Conservation (phyloP, 129 eudicot species). For the Pulicaria dysenterica region DNA sequence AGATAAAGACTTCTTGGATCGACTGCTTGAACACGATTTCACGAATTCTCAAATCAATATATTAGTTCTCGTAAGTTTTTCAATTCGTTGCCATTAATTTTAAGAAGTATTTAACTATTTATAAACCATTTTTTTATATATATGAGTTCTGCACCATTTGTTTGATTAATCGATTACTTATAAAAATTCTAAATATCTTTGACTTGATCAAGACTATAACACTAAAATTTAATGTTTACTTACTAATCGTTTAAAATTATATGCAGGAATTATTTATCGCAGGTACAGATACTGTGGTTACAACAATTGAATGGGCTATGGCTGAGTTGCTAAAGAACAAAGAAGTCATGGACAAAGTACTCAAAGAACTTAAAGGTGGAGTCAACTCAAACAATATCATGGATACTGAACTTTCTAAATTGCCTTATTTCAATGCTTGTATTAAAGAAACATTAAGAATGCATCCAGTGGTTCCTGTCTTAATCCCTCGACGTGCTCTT, state of each 20-base stretch:
- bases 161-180: no score
- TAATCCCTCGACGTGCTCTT: slow-evolving; percentile 36
- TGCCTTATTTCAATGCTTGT: slow-evolving; percentile 38
- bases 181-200: no score
- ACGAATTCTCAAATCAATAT: slow-evolving; percentile 36
- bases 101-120: no score
- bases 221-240: no score
- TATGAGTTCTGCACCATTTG: no score
- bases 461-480: slow-evolving; percentile 48
- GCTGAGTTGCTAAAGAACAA: slow-evolving; percentile 48
- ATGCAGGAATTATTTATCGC: slow-evolving; percentile 45
- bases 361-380: slow-evolving; percentile 20
- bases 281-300: slow-evolving; percentile 26
- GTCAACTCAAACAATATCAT: not conserved
- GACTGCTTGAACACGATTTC: slow-evolving; percentile 39
- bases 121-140: not conserved
- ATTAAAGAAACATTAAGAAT: slow-evolving; percentile 46
- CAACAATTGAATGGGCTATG: slow-evolving; percentile 48
- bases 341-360: slow-evolving; percentile 23
- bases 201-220: no score
- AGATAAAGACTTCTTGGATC: slow-evolving; percentile 42
- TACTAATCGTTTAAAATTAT: not conserved
- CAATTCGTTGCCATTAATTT: no score
- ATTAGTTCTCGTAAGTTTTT: slow-evolving; percentile 38
- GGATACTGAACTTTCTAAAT: slow-evolving; percentile 30